A percentile compares a stretch with the other conserved stretches of the same genome.
These are phyloP conservation scores for Anaeromyces robustus DNA, from an alignment of 192 early-diverging fungal genomes.

Conservation along the genomic window DNA sequence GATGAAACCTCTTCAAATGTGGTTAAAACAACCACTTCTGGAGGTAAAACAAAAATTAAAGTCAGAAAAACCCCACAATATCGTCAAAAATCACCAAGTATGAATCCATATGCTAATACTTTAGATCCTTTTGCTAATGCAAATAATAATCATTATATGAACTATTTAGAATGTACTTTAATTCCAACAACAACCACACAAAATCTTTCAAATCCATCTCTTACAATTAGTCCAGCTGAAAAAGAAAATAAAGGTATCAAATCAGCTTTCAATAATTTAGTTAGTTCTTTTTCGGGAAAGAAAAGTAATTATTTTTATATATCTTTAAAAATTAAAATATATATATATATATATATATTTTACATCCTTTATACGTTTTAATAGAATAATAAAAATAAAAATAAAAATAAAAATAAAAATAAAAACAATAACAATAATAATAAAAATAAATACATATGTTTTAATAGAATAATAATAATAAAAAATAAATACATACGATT, in stretches of 20 bases:
- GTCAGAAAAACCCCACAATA: not conserved
- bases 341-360: too few species aligned
- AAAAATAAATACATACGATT: too few species aligned
- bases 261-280: not conserved
- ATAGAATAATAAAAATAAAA: too few species aligned
- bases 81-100: not conserved
- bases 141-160: not conserved
- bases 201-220: not conserved
- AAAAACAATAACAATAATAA: too few species aligned
- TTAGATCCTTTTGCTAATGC: not conserved
- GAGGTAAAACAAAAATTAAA: not conserved
- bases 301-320: not conserved
- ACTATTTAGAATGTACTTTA: not conserved
- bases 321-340: too few species aligned
- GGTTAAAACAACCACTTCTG: not conserved
- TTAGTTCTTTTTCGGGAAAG: not conserved
- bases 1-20: not conserved
- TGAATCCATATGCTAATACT: not conserved
- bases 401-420: too few species aligned
- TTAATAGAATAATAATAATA: too few species aligned
- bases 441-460: too few species aligned
- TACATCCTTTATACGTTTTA: too few species aligned
- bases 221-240: not conserved
- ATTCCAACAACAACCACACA: not conserved
- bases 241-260: not conserved